Base-by-base conservation (phyloP, 345 rosid species). In the Brassica cretica region DNA sequence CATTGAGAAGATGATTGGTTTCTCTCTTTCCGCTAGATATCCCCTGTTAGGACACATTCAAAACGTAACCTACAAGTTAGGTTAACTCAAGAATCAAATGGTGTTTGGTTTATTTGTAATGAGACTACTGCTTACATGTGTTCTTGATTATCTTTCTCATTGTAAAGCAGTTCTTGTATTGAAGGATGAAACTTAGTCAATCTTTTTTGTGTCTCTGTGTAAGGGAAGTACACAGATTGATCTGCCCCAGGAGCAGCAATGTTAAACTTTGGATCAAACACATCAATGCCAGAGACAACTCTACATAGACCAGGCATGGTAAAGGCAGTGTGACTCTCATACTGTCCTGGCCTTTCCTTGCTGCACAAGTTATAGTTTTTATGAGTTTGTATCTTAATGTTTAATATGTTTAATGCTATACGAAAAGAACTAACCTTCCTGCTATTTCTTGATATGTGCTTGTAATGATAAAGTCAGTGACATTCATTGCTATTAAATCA, bases 391-490 rank as follows among this genome's bases (percentile, higher is more conserved):
- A 49, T 56, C n/a, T 59, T 73, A n/a, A 35, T 76, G 29, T 37
- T 14, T 70, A 55, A 59, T 44, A 5, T 44, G 25, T 15, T 30
- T 12, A 44, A 41, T 49, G 59, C 15, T 27, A 25, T 21, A 21
- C 1, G 24, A 8, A 3, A 15, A 44, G 32, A 29, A 74, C 85
- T 12, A 59, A 87, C 98, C 94, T 95, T 84, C 99, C 99, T 5
- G 97, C 96, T 32, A 95, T 95, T 85, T 95, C 98, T 78, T 95
- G 98, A 77, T 91, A 95, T 8, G 96, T 93, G 84, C 99, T 95
- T 6, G 91, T 87, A 24, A 95, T 89, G 81, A 93, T 80, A 75
- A 95, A 95, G 83, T 95, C 98, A 8, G 98, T 78, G 24, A 82
- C 77, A 76, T 93, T 95, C 98, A 95, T 93, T 14, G 99, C 89